Evolutionary conservation across 805 yeast genomes (phyloP).

Genomic region (Metschnikowia amazonensis): DNA sequence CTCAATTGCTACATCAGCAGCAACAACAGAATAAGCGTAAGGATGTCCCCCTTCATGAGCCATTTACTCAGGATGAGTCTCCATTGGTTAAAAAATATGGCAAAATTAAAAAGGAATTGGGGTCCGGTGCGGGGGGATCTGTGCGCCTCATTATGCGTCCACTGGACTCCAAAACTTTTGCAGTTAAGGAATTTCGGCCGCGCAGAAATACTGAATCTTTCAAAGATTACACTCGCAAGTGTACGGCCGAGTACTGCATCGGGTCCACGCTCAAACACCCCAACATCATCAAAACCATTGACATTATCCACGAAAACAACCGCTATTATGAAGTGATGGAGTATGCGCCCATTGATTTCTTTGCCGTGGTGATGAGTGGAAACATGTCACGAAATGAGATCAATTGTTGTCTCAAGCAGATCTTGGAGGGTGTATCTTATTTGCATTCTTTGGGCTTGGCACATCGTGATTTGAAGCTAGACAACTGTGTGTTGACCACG

Average conservation of each 20-base stretch:
- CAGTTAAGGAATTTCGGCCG: conserved; percentile 79
- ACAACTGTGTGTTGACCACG: conserved; percentile 73
- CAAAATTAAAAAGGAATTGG: conserved; percentile 67
- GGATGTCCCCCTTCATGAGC: conserved; percentile 15
- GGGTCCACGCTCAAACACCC: conserved; percentile 82
- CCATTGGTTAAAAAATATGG: conserved; percentile 56
- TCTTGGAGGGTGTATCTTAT: conserved; percentile 67
- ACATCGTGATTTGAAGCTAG: conserved; percentile 78
- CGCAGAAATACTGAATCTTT: conserved; percentile 64
- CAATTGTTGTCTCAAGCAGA: conserved; percentile 76
- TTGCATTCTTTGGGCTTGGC: conserved; percentile 76
- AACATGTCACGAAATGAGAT: conserved; percentile 77
- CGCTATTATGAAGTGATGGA: conserved; percentile 91
- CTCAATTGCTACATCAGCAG: conserved; percentile 23
- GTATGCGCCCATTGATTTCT: conserved; percentile 81
- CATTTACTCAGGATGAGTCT: conserved; percentile 22
- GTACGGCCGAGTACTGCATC: conserved; percentile 85
- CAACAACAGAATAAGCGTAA: conserved; percentile 21
- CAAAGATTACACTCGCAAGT: conserved; percentile 78
- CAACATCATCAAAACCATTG: conserved; percentile 73
- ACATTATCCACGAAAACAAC: conserved; percentile 64
- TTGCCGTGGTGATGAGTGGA: conserved; percentile 84
- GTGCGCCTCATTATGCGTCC: conserved; percentile 70
- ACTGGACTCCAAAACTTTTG: conserved; percentile 67
- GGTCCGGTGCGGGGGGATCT: conserved; percentile 87